These are phyloP conservation scores for Vaccinium corymbosum DNA, from an alignment of 148 eudicot species.

Conservation along the genomic window DNA sequence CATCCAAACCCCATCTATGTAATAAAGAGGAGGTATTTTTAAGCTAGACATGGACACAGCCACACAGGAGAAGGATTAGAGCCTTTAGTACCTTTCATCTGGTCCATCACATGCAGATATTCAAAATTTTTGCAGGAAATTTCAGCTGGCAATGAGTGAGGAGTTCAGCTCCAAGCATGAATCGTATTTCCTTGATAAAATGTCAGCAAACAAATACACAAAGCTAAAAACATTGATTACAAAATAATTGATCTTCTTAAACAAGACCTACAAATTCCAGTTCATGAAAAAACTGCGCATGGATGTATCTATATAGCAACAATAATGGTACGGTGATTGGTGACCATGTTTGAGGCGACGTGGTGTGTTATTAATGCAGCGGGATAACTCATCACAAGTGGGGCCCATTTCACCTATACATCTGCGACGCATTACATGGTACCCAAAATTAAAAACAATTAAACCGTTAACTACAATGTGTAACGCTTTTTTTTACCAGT, in stretches of 20 bases:
- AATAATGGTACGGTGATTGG: background rate
- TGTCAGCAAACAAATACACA: background rate
- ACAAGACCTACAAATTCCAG: background rate
- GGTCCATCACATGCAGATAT: conserved; percentile 75
- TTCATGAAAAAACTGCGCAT: background rate
- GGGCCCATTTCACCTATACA: background rate
- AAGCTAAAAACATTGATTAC: background rate
- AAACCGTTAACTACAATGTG: background rate
- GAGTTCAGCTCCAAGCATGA: conserved; percentile 78
- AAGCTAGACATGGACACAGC: background rate
- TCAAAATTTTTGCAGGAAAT: conserved; percentile 80
- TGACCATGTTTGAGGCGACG: background rate
- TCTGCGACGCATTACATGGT: background rate
- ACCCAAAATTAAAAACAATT: background rate
- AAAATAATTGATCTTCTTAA: conserved; percentile 1
- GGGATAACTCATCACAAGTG: background rate
- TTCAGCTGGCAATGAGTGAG: conserved; percentile 69
- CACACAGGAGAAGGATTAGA: background rate
- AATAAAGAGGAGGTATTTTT: background rate
- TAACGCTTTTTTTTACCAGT: background rate
- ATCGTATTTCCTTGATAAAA: conserved; percentile 54
- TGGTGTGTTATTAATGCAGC: background rate
- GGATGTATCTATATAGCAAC: background rate
- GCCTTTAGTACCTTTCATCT: conserved; percentile 66
- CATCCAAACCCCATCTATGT: conserved; percentile 75